Percentiles rank a stretch among this genome's conserved stretches.
Conservation (phyloP, 2,329 filamentous ascomycete genomes). For the Colletotrichum destructivum region DNA sequence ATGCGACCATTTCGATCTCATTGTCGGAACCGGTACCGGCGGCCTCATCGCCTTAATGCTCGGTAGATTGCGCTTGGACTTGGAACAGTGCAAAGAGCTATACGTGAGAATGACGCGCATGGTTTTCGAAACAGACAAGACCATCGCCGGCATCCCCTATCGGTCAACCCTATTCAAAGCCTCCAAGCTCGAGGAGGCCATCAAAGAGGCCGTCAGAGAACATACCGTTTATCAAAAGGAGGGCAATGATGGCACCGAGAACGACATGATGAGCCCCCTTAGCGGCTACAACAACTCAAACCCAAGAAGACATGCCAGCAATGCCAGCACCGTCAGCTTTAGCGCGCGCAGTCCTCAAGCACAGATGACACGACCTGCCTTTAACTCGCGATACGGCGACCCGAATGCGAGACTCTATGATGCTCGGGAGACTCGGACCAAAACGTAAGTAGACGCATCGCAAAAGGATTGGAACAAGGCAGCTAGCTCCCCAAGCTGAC, state of each 20-base stretch:
- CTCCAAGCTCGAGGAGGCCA: constrained; percentile 93
- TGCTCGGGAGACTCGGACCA: constrained; percentile 85
- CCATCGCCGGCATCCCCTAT: constrained; percentile 94
- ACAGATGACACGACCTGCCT: constrained; percentile 68
- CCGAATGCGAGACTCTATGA: constrained; percentile 92
- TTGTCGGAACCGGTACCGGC: constrained; percentile 94
- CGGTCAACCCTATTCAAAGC: constrained; percentile 97
- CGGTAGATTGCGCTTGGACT: constrained; percentile 88
- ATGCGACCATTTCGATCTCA: constrained; percentile 98
- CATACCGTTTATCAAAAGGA: constrained; percentile 86
- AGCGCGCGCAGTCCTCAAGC: constrained; percentile 75
- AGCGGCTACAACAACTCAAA: constrained; percentile 60
- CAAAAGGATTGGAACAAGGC: background rate
- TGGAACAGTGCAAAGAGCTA: constrained; percentile 97
- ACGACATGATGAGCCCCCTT: constrained; percentile 58
- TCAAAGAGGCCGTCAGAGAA: constrained; percentile 88
- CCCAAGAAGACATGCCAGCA: constrained; percentile 78
- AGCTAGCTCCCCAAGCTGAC: background rate
- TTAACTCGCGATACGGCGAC: constrained; percentile 79
- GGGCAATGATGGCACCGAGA: constrained; percentile 79
- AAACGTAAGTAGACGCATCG: constrained; percentile 77
- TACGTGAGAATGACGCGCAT: constrained; percentile 95
- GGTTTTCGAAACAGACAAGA: constrained; percentile 99
- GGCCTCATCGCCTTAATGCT: constrained; percentile 98
- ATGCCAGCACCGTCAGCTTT: constrained; percentile 87